phyloP scores from a whole-genome alignment of 202 grass and related monocot species.

The Schoenoplectus tabernaemontani region DNA sequence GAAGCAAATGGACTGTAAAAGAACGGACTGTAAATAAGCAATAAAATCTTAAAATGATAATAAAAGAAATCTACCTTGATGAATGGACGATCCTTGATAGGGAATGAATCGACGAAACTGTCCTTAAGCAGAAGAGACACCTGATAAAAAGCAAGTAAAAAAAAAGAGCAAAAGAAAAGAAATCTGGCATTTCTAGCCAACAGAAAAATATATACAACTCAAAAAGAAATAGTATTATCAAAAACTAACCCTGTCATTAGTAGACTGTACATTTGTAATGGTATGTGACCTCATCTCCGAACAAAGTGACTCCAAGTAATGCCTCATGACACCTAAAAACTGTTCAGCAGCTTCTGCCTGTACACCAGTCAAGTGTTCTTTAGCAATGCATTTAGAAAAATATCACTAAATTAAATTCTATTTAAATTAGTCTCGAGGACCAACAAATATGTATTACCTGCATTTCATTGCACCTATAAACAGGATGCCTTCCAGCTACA shows the following conservation, averaged over 20 bases:
- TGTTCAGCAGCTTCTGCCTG: slow-evolving; percentile 76
- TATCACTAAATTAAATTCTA: background rate
- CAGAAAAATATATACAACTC: slow-evolving; percentile 22
- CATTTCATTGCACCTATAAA: slow-evolving; percentile 83
- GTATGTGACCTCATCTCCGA: slow-evolving; percentile 81
- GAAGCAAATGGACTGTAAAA: too few species aligned
- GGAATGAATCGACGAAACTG: slow-evolving; percentile 92
- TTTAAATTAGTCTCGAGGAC: slow-evolving; percentile 19
- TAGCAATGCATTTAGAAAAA: slow-evolving; percentile 1
- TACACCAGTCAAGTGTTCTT: slow-evolving; percentile 22
- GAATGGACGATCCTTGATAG: slow-evolving; percentile 57
- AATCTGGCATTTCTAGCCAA: background rate
- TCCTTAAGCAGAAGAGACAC: slow-evolving; percentile 97
- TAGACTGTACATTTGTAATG: slow-evolving; percentile 89
- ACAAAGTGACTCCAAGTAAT: slow-evolving; percentile 92
- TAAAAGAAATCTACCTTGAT: slow-evolving; percentile 48
- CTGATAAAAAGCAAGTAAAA: slow-evolving; percentile 34
- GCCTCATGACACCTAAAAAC: slow-evolving; percentile 55
- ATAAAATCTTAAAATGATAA: slow-evolving; percentile 12
- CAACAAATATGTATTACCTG: slow-evolving; percentile 44
- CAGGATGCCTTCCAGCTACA: slow-evolving; percentile 67
- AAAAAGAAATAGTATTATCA: background rate
- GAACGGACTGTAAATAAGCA: background rate
- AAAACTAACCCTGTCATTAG: slow-evolving; percentile 81
- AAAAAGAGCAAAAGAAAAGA: slow-evolving; percentile 5